Conservation (phyloP, 2,329 filamentous ascomycete genomes). For the Neonectria faginata region DNA sequence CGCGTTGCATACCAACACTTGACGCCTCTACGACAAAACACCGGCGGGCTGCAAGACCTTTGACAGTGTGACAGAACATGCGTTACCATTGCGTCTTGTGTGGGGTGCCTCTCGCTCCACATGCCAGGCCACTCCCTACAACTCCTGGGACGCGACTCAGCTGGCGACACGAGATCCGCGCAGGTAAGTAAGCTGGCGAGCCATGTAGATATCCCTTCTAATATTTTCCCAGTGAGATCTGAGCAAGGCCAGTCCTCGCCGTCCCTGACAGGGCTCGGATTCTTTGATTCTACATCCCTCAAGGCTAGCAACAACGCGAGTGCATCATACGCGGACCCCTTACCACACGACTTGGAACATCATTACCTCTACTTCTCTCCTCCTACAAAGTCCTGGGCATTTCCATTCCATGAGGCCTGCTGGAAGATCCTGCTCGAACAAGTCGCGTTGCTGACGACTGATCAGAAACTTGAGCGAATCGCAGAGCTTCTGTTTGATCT, state of each 20-base stretch:
- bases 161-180: slow-evolving; percentile 15
- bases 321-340: slow-evolving; percentile 1
- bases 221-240: slow-evolving; percentile 9
- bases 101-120: slow-evolving; percentile 3
- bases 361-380: neutral
- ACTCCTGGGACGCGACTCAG: neutral
- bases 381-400: neutral
- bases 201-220: neutral
- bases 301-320: neutral
- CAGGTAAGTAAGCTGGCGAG: slow-evolving; percentile 4
- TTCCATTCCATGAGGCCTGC: slow-evolving; percentile 22
- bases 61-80: neutral
- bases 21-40: neutral
- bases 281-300: neutral
- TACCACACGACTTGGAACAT: neutral
- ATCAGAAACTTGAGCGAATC: neutral
- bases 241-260: neutral
- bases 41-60: neutral
- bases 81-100: slow-evolving; percentile 11
- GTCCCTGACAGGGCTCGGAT: slow-evolving; percentile 14
- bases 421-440: slow-evolving; percentile 14
- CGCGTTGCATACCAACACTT: neutral
- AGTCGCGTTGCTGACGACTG: neutral
- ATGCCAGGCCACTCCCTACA: neutral
- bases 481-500: slow-evolving; percentile 13